Base-by-base conservation (phyloP, 139 green algal species). In the Chlamydomonas schloesseri region DNA sequence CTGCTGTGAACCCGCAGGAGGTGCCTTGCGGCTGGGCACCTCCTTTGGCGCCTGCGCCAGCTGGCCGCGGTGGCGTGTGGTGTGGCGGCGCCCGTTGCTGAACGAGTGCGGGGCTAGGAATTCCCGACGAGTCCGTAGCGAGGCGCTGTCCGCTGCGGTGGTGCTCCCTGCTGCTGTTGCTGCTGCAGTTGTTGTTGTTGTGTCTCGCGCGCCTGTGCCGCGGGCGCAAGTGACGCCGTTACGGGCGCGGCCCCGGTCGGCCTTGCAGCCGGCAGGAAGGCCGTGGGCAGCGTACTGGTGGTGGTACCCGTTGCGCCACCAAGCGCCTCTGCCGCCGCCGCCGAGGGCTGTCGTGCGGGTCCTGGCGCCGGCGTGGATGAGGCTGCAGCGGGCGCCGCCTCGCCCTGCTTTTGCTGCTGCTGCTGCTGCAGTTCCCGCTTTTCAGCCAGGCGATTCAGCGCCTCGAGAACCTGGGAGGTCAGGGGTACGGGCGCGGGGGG, bases 401-500 rank as follows among this genome's bases (percentile, higher is more conserved):
- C 34, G 5, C 26, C 29, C 31, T 57, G 57, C 75, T 82, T 57
- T 62, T 82, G 75, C 23, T 82, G 77, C 42, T 83, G 77, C 42
- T 83, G 77, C 42, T 83, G 71, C 53, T 83, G 60, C 34, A 37
- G 77, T 11, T 37, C 17, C 62, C 28, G 62, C 15, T 31, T 37
- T 23, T 83, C 62, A 3, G 64, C 23, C 2, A 74, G 28, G 6
- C 53, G 42, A 37, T 37, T 65, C 23, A 64, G 17, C 8, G 77
- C 77, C 60, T 83, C 42, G 36, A 74, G 77, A 0, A 83, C 77
- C 77, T 83, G 62, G 11, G n/a, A n/a, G n/a, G n/a, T n/a, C n/a
- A n/a, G 58, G 58, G 21, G 23, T 58, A 11, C 58, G 58, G 21
- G 58, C 20, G 21, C 20, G 23, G 23, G 58, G 58, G 20, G 20